A percentile compares a stretch with the other conserved stretches of the same genome.
Evolutionary conservation across 768 basidiomycete species (phyloP).

Genomic region (Lactarius psammicola): DNA sequence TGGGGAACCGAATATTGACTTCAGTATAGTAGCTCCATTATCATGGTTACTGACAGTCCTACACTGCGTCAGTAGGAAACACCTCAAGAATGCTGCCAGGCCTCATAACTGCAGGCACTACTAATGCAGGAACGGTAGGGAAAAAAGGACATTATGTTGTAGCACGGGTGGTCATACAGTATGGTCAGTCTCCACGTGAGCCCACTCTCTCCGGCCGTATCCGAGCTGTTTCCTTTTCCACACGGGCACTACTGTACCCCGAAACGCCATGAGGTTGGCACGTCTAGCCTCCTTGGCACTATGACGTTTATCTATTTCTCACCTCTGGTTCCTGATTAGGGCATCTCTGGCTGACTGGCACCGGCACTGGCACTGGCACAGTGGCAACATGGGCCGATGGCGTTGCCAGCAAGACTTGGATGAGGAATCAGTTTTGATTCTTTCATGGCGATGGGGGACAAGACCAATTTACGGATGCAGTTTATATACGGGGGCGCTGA

Average conservation of each 20-base stretch:
- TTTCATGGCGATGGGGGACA: neutral
- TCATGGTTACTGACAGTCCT: neutral
- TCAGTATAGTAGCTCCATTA: neutral
- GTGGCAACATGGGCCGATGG: neutral
- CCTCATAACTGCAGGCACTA: neutral
- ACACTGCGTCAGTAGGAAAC: neutral
- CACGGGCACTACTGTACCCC: neutral
- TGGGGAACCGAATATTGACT: neutral
- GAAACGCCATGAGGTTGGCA: neutral
- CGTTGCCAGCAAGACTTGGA: neutral
- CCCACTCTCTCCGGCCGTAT: neutral
- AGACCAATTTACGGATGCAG: neutral
- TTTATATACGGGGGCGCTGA: neutral
- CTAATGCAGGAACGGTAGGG: neutral
- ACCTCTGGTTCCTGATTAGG: neutral
- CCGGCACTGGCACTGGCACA: too few relatives aligned
- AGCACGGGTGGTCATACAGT: neutral
- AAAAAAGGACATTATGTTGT: neutral
- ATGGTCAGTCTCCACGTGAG: neutral
- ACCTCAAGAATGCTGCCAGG: neutral
- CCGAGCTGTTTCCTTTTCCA: neutral
- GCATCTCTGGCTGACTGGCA: neutral
- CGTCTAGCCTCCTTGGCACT: neutral
- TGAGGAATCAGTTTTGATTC: neutral
- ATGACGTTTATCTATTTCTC: neutral